phyloP scores from a whole-genome alignment of 176 grass and related monocot species.

The Chloris gayana region DNA sequence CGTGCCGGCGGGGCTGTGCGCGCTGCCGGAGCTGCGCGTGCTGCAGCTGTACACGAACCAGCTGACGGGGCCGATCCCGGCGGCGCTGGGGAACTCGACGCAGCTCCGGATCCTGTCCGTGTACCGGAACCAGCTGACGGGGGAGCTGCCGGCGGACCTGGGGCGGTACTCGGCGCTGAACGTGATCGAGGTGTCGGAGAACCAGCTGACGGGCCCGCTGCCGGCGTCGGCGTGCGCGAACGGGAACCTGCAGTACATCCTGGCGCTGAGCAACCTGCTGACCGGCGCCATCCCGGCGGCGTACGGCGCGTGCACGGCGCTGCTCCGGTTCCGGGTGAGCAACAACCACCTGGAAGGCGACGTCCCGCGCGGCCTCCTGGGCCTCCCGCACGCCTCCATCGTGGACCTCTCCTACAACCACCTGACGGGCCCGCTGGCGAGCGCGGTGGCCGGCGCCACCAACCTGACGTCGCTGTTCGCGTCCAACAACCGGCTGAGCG shows the following conservation, averaged over 20 bases:
- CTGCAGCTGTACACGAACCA: constrained; percentile 80
- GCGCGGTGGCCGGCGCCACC: constrained; percentile 46
- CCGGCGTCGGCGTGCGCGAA: constrained; percentile 61
- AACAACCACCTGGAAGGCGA: constrained; percentile 65
- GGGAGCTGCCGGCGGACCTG: constrained; percentile 66
- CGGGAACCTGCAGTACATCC: constrained; percentile 68
- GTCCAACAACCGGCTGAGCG: constrained; percentile 62
- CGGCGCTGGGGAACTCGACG: constrained; percentile 79
- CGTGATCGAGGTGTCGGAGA: constrained; percentile 91
- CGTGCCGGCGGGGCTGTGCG: constrained; percentile 63
- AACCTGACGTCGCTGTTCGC: constrained; percentile 81
- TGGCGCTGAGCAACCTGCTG: constrained; percentile 81
- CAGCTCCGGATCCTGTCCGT: constrained; percentile 64
- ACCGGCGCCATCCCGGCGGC: constrained; percentile 58
- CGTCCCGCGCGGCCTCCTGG: constrained; percentile 67
- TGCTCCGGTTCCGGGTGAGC: constrained; percentile 80
- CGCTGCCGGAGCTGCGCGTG: constrained; percentile 54
- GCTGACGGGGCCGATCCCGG: constrained; percentile 67
- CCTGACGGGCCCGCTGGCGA: constrained; percentile 53
- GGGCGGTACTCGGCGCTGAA: constrained; percentile 64
- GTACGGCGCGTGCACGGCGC: constrained; percentile 57
- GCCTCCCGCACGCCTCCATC: constrained; percentile 73
- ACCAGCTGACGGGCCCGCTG: constrained; percentile 67
- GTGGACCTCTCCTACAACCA: constrained; percentile 83
- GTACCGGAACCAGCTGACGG: constrained; percentile 82